phyloP scores from a whole-genome alignment of 495 filamentous ascomycete genomes.

The Viridothelium virens region DNA sequence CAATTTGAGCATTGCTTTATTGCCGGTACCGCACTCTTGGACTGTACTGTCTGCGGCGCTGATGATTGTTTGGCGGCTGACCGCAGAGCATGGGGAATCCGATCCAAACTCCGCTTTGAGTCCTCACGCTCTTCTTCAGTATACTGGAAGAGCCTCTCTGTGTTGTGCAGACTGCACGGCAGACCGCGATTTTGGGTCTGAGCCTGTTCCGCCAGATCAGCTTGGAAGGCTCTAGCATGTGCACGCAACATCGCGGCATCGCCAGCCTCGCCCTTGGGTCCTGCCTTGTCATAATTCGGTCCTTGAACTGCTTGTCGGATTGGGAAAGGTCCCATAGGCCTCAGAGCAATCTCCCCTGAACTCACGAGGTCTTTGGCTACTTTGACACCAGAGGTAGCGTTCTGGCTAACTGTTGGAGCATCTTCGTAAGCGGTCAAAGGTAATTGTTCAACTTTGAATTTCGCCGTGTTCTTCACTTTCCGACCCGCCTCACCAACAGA shows the following conservation, averaged over 20 bases:
- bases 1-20: conserved; percentile 23
- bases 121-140: neutral
- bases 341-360: conserved; percentile 22
- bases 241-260: neutral
- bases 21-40: conserved; percentile 9
- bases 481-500: conserved; percentile 26
- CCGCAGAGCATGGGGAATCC: conserved; percentile 5
- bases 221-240: neutral
- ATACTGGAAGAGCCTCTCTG: neutral
- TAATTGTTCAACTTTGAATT: conserved; percentile 19
- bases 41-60: conserved; percentile 16
- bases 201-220: neutral
- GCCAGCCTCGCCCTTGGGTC: neutral
- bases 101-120: neutral
- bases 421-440: conserved; percentile 11
- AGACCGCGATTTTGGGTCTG: neutral
- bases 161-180: neutral
- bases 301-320: conserved; percentile 36
- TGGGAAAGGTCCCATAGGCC: conserved; percentile 32
- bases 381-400: neutral
- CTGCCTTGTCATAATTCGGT: conserved; percentile 20
- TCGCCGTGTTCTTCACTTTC: conserved; percentile 21
- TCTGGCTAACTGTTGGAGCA: neutral
- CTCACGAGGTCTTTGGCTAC: conserved; percentile 21
- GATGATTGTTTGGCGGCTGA: neutral